phyloP scores from a whole-genome alignment of 2,329 filamentous ascomycete species.

The Fusarium liriodendri region DNA sequence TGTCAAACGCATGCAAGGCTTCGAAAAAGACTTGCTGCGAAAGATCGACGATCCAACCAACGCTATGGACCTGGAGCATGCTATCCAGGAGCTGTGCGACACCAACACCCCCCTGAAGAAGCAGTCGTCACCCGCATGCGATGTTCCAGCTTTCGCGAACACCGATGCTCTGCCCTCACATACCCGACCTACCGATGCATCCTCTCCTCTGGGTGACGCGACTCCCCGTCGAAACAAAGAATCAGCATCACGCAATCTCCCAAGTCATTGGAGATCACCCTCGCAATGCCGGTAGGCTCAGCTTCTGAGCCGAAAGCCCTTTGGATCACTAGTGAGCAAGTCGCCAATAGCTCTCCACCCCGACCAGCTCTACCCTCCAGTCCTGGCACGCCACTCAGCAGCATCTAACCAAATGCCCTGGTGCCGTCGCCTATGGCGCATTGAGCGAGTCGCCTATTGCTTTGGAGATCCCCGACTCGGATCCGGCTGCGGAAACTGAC shows the following conservation, averaged over 20 bases:
- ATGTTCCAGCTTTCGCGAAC: neutral
- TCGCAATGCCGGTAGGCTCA: neutral
- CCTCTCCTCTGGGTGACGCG: neutral
- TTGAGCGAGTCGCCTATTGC: neutral
- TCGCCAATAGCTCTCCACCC: neutral
- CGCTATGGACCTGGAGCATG: neutral
- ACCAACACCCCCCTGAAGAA: neutral
- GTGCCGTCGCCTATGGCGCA: neutral
- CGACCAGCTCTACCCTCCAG: too few relatives aligned
- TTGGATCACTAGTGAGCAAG: neutral
- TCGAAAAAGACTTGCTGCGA: neutral
- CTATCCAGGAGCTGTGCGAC: neutral
- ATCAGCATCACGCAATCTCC: neutral
- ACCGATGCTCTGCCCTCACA: neutral
- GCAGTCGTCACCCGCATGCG: neutral
- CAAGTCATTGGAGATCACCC: neutral
- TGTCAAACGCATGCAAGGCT: neutral
- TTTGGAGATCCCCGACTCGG: neutral
- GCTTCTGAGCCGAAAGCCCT: neutral
- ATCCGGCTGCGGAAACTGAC: neutral
- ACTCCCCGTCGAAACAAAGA: neutral
- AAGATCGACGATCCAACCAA: neutral
- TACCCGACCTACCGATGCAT: neutral
- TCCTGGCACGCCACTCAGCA: neutral
- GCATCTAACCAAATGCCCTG: neutral